Evolutionary conservation across 495 filamentous ascomycete species (phyloP).

Genomic region (Penicillium chermesinum): DNA sequence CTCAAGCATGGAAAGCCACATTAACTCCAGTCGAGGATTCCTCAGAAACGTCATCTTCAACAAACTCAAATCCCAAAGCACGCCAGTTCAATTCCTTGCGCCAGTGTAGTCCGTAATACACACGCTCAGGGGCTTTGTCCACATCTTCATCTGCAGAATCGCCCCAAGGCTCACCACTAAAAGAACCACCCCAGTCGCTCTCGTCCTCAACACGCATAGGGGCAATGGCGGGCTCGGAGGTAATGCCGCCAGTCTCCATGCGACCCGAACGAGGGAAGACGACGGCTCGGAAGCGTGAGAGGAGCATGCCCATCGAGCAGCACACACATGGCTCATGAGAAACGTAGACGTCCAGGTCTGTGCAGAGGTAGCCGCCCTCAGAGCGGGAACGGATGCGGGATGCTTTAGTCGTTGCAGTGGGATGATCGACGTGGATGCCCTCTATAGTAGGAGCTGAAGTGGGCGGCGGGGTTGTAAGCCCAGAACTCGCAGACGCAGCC

Average conservation of each 20-base stretch:
- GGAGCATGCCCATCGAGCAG: conserved; percentile 92
- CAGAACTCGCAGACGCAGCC: background rate
- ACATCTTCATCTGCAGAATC: conserved; percentile 46
- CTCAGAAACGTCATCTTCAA: conserved; percentile 28
- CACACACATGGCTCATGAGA: conserved; percentile 94
- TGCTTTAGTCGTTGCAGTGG: background rate
- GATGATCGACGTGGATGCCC: conserved; percentile 1
- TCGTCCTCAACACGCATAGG: conserved; percentile 11
- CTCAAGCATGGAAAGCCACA: conserved; percentile 17
- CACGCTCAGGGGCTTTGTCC: conserved; percentile 29
- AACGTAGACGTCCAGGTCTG: conserved; percentile 82
- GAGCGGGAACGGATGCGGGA: conserved; percentile 37
- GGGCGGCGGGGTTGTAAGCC: background rate
- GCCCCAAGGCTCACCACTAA: background rate
- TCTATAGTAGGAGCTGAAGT: background rate
- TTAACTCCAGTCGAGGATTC: background rate
- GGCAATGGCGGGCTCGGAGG: conserved; percentile 31
- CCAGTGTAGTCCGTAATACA: conserved; percentile 81
- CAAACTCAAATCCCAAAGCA: conserved; percentile 78
- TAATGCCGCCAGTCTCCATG: conserved; percentile 36
- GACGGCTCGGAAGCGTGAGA: conserved; percentile 79
- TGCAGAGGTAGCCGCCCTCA: conserved; percentile 87
- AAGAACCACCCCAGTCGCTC: too few relatives aligned
- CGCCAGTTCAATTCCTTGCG: conserved; percentile 93
- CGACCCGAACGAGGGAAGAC: conserved; percentile 61